phyloP scores from a whole-genome alignment of 139 green algal species.

The Chlamydomonas sphaeroides region DNA sequence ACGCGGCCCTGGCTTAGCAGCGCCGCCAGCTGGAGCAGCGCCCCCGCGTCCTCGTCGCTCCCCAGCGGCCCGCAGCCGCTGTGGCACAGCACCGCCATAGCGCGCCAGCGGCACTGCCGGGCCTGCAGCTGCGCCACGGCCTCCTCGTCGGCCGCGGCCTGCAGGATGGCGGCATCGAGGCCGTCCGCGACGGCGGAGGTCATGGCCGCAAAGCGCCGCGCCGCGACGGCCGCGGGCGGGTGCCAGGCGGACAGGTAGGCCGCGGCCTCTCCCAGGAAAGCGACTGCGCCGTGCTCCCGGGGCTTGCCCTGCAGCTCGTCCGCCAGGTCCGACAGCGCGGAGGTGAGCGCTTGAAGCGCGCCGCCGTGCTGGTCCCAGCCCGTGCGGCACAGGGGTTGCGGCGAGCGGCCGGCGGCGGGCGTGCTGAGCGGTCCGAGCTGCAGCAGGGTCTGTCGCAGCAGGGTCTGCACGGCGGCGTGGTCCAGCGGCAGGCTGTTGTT shows the following conservation, averaged over 20 bases:
- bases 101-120: slow-evolving; percentile 28
- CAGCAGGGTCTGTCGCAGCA: slow-evolving; percentile 57
- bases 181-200: slow-evolving; percentile 44
- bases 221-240: not conserved
- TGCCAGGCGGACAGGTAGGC: slow-evolving; percentile 52
- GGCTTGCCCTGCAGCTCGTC: slow-evolving; percentile 48
- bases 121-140: slow-evolving; percentile 3
- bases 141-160: not conserved
- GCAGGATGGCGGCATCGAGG: not conserved
- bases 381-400: not conserved
- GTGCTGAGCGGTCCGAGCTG: slow-evolving; percentile 32
- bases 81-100: slow-evolving; percentile 33
- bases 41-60: not conserved
- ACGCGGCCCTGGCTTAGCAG: slow-evolving; percentile 47
- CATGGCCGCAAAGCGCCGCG: slow-evolving; percentile 59
- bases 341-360: slow-evolving; percentile 32
- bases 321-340: slow-evolving; percentile 34
- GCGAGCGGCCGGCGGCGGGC: not conserved
- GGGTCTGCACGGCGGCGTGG: slow-evolving; percentile 40
- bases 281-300: slow-evolving; percentile 47
- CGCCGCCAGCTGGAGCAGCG: slow-evolving; percentile 31
- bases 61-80: not conserved
- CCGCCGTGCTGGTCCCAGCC: slow-evolving; percentile 6
- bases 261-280: slow-evolving; percentile 57
- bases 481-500: slow-evolving; percentile 42